A percentile compares a stretch with the other conserved stretches of the same genome.
Conservation (phyloP, 345 rosid genomes). For the Cochlearia excelsa region DNA sequence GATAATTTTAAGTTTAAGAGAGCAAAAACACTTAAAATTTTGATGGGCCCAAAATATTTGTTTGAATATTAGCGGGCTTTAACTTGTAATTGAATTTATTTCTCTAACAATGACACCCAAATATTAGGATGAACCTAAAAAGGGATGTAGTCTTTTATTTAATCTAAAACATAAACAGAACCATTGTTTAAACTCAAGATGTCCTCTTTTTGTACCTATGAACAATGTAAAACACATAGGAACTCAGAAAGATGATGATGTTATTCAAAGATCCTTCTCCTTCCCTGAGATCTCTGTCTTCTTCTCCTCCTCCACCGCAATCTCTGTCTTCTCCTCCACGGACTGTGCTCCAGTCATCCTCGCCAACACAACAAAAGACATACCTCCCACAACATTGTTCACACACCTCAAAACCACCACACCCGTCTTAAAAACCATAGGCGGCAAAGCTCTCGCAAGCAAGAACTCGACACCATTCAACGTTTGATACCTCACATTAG, state of each 20-base stretch:
- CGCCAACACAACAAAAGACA: conserved; percentile 82
- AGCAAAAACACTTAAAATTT: too few species aligned
- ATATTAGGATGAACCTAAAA: conserved; percentile 22
- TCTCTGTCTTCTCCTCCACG: conserved; percentile 42
- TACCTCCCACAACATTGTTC: conserved; percentile 83
- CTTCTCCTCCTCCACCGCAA: conserved; percentile 34
- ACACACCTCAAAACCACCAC: conserved; percentile 72
- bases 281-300: conserved; percentile 22
- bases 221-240: conserved; percentile 15
- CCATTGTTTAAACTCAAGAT: conserved; percentile 11
- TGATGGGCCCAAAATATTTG: too few species aligned
- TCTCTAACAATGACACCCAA: conserved; percentile 16
- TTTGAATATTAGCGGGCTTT: too few species aligned
- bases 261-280: conserved; percentile 30
- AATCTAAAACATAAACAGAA: too few species aligned
- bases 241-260: conserved; percentile 13
- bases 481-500: conserved; percentile 88
- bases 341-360: conserved; percentile 94
- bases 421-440: conserved; percentile 68
- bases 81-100: too few species aligned
- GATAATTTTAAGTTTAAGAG: too few species aligned
- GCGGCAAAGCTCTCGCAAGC: conserved; percentile 56
- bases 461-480: conserved; percentile 78
- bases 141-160: conserved; percentile 1
- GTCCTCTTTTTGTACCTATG: conserved; percentile 19